phyloP scores from a whole-genome alignment of 176 grass and related monocot genomes.

The Carex littledalei region DNA sequence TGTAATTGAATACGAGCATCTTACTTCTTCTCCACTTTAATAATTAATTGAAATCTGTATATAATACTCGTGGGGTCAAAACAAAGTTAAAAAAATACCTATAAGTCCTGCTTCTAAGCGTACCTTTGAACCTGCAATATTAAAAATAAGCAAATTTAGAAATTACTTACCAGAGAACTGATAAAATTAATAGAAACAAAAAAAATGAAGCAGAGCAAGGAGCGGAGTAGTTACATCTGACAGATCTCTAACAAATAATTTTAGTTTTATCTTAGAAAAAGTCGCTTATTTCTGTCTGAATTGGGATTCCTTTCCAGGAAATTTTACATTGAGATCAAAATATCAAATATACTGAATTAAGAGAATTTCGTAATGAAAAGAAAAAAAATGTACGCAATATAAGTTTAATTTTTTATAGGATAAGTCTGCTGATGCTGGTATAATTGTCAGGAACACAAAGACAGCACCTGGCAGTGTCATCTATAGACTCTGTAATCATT shows the following conservation, averaged over 20 bases:
- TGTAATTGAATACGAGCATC: not conserved
- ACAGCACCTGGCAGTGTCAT: not conserved
- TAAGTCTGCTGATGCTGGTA: not conserved
- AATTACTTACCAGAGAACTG: not conserved
- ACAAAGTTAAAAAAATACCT: not conserved
- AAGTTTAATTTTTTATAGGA: not conserved
- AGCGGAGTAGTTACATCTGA: not conserved
- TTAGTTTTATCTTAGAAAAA: not conserved
- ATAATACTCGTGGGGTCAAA: not conserved
- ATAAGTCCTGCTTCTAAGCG: not conserved
- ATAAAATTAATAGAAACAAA: not conserved
- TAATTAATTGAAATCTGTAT: not conserved
- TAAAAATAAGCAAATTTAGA: not conserved
- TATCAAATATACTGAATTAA: too few species aligned
- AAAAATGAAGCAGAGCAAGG: not conserved
- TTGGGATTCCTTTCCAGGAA: not conserved
- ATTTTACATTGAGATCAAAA: too few species aligned
- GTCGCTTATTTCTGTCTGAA: not conserved
- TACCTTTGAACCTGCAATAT: not conserved
- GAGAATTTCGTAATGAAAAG: not conserved
- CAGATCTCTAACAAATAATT: too few species aligned
- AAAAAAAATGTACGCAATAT: not conserved
- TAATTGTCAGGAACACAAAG: not conserved
- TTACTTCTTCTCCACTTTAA: too few species aligned
- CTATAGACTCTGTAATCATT: not conserved